Percentiles rank a stretch among this genome's conserved stretches.
These are phyloP conservation scores for Pseudogymnoascus sp. DNA, from an alignment of 2,329 filamentous ascomycete species.

Conservation along the genomic window DNA sequence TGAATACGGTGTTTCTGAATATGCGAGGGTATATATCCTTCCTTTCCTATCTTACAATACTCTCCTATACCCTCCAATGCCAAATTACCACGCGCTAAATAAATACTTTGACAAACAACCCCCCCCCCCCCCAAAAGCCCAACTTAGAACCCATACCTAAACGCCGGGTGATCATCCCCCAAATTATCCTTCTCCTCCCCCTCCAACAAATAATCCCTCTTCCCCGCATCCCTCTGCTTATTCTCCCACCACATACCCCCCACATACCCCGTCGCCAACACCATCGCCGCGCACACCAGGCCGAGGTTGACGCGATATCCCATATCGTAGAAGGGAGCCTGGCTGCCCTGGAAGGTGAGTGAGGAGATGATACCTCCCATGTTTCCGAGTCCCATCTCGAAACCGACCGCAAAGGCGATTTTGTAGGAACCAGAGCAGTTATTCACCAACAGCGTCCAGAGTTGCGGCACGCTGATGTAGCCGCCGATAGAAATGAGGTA, in stretches of 20 bases:
- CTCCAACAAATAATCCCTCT: slow-evolving; percentile 35
- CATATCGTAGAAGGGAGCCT: slow-evolving; percentile 47
- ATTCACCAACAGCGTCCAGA: slow-evolving; percentile 59
- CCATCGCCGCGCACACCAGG: slow-evolving; percentile 19
- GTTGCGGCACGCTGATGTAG: slow-evolving; percentile 53
- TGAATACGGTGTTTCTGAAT: neutral
- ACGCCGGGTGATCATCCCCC: neutral
- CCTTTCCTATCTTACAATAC: neutral
- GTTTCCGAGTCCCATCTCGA: slow-evolving; percentile 60
- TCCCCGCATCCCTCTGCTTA: slow-evolving; percentile 36
- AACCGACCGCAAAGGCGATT: slow-evolving; percentile 40
- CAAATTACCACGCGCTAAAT: neutral
- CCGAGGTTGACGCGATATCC: neutral
- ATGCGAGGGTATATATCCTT: neutral
- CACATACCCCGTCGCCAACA: slow-evolving; percentile 23
- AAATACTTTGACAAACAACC: neutral
- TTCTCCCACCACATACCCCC: slow-evolving; percentile 36
- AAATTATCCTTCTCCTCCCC: slow-evolving; percentile 8
- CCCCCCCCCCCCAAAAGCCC: neutral
- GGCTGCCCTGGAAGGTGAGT: slow-evolving; percentile 52
- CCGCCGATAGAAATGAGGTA: slow-evolving; percentile 57
- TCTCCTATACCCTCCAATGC: neutral
- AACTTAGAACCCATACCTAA: neutral
- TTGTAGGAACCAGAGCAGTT: slow-evolving; percentile 52
- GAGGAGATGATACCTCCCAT: slow-evolving; percentile 56